These are phyloP conservation scores for Trametes gibbosa DNA, from an alignment of 768 basidiomycete genomes.

Conservation along the genomic window DNA sequence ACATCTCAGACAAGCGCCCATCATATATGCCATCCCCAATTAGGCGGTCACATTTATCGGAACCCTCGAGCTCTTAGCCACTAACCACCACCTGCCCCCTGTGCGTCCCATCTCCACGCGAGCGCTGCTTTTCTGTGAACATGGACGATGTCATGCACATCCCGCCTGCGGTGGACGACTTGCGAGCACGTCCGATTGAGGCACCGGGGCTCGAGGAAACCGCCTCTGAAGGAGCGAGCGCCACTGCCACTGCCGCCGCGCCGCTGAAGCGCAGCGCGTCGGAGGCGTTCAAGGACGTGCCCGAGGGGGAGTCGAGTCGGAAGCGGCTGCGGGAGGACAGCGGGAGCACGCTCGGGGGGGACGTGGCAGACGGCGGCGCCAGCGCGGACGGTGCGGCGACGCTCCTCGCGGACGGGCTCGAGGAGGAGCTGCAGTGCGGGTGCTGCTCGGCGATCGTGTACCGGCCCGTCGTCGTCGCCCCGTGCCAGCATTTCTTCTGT, in stretches of 20 bases:
- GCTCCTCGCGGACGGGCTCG: conserved; percentile 56
- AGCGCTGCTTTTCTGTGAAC: not conserved
- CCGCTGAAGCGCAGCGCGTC: conserved; percentile 64
- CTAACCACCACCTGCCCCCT: conserved; percentile 8
- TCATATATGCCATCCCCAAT: not conserved
- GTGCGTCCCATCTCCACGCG: not conserved
- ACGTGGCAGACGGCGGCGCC: not conserved
- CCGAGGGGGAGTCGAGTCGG: conserved; percentile 44
- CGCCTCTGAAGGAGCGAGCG: not conserved
- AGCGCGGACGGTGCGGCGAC: conserved; percentile 26
- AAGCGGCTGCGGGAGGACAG: conserved; percentile 59
- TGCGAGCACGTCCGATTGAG: conserved; percentile 2
- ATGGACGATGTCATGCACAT: conserved; percentile 1
- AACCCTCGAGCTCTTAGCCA: conserved; percentile 16
- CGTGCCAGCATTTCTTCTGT: conserved; percentile 90
- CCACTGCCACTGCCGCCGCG: conserved; percentile 12
- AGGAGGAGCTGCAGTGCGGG: conserved; percentile 78
- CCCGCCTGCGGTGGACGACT: not conserved
- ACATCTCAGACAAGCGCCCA: conserved; percentile 11
- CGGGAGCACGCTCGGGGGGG: not conserved
- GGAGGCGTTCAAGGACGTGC: conserved; percentile 49
- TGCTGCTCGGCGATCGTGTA: conserved; percentile 84
- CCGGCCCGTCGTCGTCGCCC: conserved; percentile 75
- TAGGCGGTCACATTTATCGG: conserved; percentile 11
- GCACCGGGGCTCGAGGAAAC: not conserved